These are phyloP conservation scores for Serendipita vermifera DNA, from an alignment of 768 basidiomycete species.

Conservation along the genomic window DNA sequence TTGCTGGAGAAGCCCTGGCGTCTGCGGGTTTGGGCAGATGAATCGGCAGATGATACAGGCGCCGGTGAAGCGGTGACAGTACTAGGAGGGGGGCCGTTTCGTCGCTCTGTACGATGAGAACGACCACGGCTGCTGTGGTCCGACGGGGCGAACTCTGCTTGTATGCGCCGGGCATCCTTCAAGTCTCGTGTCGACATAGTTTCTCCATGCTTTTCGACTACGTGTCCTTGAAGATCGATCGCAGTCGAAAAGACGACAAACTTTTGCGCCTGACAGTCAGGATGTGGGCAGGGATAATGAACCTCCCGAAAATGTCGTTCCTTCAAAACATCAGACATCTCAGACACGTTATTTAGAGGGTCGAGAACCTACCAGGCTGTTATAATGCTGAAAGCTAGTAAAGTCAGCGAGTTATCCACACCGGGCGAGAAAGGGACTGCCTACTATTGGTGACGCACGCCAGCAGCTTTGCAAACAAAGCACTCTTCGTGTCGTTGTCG, in stretches of 20 bases:
- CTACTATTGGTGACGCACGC: slow-evolving; percentile 73
- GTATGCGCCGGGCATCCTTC: slow-evolving; percentile 53
- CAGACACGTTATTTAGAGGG: slow-evolving; percentile 14
- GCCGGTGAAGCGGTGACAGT: no score
- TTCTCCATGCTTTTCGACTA: slow-evolving; percentile 68
- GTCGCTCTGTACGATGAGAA: no score
- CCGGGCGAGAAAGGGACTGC: slow-evolving; percentile 23
- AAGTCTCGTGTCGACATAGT: slow-evolving; percentile 60
- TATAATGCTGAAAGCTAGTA: slow-evolving; percentile 63
- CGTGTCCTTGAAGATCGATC: slow-evolving; percentile 84
- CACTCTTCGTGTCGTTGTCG: slow-evolving; percentile 91
- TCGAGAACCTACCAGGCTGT: slow-evolving; percentile 40
- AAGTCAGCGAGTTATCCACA: neutral
- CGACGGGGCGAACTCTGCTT: slow-evolving; percentile 53
- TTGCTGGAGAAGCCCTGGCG: slow-evolving; percentile 13
- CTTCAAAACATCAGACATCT: slow-evolving; percentile 25
- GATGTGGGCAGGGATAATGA: slow-evolving; percentile 67
- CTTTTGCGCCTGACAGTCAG: slow-evolving; percentile 67
- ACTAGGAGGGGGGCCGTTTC: no score
- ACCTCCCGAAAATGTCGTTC: slow-evolving; percentile 62
- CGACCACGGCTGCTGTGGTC: slow-evolving; percentile 33
- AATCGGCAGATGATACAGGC: neutral
- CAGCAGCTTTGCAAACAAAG: slow-evolving; percentile 81
- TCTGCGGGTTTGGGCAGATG: neutral
- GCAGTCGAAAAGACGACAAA: slow-evolving; percentile 87